phyloP scores from a whole-genome alignment of 1,284 basidiomycete species.

The Ceratobasidium sp. region DNA sequence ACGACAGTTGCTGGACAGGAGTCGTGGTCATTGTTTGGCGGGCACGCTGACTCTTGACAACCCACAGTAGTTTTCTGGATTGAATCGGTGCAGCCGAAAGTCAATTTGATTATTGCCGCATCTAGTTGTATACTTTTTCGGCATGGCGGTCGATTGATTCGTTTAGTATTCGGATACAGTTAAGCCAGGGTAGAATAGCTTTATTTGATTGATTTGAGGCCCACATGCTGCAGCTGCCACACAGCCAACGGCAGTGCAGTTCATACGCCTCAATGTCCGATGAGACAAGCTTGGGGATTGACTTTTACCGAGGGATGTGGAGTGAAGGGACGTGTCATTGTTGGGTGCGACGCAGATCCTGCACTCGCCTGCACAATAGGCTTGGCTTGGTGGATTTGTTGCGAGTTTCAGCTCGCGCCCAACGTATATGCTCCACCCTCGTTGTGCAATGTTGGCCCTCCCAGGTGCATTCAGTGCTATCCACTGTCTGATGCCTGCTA shows the following conservation, averaged over 20 bases:
- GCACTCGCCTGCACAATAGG: too few relatives aligned
- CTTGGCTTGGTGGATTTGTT: too few relatives aligned
- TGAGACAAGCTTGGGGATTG: too few relatives aligned
- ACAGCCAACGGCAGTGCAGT: neutral
- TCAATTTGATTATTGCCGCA: neutral
- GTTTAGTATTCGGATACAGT: neutral
- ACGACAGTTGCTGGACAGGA: neutral
- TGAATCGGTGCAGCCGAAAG: neutral
- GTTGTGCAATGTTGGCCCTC: too few relatives aligned
- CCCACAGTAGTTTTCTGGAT: neutral
- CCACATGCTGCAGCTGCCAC: constrained; percentile 10
- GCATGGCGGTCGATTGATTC: neutral
- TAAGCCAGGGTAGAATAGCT: neutral
- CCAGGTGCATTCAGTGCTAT: too few relatives aligned
- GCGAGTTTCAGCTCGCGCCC: too few relatives aligned
- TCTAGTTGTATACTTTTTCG: neutral
- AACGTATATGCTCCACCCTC: too few relatives aligned
- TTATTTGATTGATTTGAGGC: constrained; percentile 34
- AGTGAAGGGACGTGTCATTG: too few relatives aligned
- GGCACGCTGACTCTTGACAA: neutral
- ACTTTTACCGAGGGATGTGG: too few relatives aligned
- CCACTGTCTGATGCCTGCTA: too few relatives aligned
- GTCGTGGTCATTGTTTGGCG: neutral
- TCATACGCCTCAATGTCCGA: neutral
- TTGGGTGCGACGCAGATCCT: too few relatives aligned